phyloP scores from a whole-genome alignment of 805 yeast genomes.

The Saccharomyces paradoxus region DNA sequence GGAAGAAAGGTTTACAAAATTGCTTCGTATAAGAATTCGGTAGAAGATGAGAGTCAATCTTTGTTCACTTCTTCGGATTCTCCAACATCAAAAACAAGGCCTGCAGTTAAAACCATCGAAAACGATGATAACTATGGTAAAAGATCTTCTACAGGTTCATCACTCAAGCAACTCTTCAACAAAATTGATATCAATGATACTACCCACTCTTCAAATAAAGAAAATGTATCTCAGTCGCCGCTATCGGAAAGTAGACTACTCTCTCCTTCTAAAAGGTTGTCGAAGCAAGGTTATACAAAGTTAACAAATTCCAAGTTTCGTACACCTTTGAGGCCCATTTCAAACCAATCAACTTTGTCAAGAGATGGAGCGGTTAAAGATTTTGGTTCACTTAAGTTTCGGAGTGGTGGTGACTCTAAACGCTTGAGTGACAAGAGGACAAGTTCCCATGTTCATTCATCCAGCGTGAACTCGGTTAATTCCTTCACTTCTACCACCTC shows the following conservation, averaged over 20 bases:
- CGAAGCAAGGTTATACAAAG: neutral
- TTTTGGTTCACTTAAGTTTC: neutral
- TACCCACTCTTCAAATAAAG: neutral
- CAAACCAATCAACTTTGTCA: conserved; percentile 1
- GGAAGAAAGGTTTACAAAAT: neutral
- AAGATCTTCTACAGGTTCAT: conserved; percentile 28
- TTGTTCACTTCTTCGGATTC: conserved; percentile 25
- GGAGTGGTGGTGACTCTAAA: neutral
- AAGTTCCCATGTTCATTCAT: conserved; percentile 9
- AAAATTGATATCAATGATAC: conserved; percentile 21
- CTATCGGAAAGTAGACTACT: neutral
- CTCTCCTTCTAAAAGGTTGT: neutral
- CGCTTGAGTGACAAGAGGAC: neutral
- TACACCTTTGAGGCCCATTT: conserved; percentile 11
- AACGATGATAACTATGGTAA: conserved; percentile 2
- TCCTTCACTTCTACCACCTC: conserved; percentile 10
- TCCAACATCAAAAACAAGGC: conserved; percentile 22
- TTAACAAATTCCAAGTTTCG: conserved; percentile 6
- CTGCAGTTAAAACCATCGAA: neutral
- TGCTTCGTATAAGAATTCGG: neutral
- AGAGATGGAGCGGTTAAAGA: neutral
- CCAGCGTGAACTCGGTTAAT: conserved; percentile 15
- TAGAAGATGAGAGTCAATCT: conserved; percentile 25
- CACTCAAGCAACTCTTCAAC: conserved; percentile 26
- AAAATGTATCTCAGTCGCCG: neutral